Conservation (phyloP, 169 alveolate species). For the Eimeria sp. region DNA sequence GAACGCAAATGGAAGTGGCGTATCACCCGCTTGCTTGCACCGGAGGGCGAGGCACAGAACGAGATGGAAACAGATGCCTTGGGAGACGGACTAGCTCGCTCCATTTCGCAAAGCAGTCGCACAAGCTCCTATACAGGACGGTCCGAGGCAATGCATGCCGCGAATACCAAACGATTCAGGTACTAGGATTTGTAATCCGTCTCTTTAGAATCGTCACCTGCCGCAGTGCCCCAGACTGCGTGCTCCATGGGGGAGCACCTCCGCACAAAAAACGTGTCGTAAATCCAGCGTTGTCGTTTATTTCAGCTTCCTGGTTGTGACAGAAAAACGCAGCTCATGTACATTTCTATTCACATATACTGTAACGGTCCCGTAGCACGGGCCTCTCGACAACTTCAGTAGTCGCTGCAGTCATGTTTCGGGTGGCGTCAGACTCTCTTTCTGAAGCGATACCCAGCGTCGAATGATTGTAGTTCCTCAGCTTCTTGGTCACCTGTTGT, state of each 20-base stretch:
- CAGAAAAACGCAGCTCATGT: not conserved
- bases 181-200: not conserved
- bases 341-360: not conserved
- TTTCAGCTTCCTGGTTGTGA: not conserved
- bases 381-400: not conserved
- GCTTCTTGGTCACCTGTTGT: not conserved
- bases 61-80: slow-evolving; percentile 42
- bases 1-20: slow-evolving; percentile 53
- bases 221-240: not conserved
- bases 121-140: slow-evolving; percentile 69
- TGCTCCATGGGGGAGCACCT: not conserved
- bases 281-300: not conserved
- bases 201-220: not conserved
- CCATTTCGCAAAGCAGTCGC: slow-evolving; percentile 73
- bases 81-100: slow-evolving; percentile 44
- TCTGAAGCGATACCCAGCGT: not conserved
- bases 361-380: not conserved
- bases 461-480: not conserved
- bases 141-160: slow-evolving; percentile 78
- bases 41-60: not conserved
- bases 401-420: not conserved
- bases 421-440: not conserved
- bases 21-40: slow-evolving; percentile 35
- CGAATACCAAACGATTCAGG: slow-evolving; percentile 71
- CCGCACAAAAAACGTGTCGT: not conserved